phyloP scores from a whole-genome alignment of 73 alveolate genomes.

The Paraurostyla sp. region DNA sequence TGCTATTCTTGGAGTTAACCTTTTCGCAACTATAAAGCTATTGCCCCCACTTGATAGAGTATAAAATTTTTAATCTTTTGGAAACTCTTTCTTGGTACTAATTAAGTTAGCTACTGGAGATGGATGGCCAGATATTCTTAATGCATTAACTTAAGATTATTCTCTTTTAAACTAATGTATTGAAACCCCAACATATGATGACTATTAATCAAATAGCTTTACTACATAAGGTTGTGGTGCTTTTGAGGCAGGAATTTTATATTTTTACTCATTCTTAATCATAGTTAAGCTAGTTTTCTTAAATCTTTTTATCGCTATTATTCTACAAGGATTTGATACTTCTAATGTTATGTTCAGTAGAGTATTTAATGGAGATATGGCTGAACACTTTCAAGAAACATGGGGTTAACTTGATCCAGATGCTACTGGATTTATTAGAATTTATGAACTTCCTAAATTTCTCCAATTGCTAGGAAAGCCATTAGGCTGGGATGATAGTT shows the following conservation, averaged over 20 bases:
- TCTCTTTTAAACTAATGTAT: constrained; percentile 24
- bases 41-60: not conserved
- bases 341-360: not conserved
- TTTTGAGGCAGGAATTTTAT: not conserved
- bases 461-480: constrained; percentile 9
- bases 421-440: constrained; percentile 65
- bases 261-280: constrained; percentile 20
- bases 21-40: constrained; percentile 71
- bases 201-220: not conserved
- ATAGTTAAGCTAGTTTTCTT: constrained; percentile 10
- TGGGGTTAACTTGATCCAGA: constrained; percentile 74
- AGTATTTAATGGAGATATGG: constrained; percentile 1
- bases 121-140: constrained; percentile 70
- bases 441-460: not conserved
- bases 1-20: constrained; percentile 73
- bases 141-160: not conserved
- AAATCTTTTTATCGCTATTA: constrained; percentile 46
- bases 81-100: constrained; percentile 52
- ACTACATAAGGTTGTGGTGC: constrained; percentile 28
- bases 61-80: constrained; percentile 70
- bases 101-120: constrained; percentile 74
- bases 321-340: constrained; percentile 17
- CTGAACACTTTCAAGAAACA: constrained; percentile 27
- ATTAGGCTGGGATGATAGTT: constrained; percentile 21
- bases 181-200: constrained; percentile 63